phyloP scores from a whole-genome alignment of 1,139 yeast species.

The Hemisphaericaspora lyxosophila region DNA sequence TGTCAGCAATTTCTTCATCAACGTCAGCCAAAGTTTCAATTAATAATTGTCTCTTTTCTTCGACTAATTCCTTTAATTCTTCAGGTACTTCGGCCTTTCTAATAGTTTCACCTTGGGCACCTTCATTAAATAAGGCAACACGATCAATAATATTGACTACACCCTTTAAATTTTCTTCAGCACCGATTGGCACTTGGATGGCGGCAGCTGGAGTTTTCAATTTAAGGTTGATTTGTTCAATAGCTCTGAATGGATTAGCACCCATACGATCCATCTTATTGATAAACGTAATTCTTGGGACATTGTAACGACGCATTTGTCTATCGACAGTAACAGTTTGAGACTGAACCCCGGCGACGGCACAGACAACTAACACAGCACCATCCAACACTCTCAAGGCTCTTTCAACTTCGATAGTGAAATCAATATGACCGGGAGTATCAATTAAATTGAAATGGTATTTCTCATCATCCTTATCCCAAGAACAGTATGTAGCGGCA shows the following conservation, averaged over 20 bases:
- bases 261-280: conserved; percentile 99
- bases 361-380: conserved; percentile 97
- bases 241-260: conserved; percentile 92
- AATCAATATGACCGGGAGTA: conserved; percentile 98
- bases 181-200: conserved; percentile 94
- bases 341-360: conserved; percentile 96
- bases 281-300: conserved; percentile 92
- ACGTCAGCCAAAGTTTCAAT: conserved; percentile 96
- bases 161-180: conserved; percentile 81
- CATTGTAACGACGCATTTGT: conserved; percentile 97
- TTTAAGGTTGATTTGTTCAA: conserved; percentile 84
- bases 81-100: conserved; percentile 68
- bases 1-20: conserved; percentile 94
- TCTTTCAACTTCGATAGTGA: conserved; percentile 97
- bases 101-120: conserved; percentile 83
- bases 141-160: conserved; percentile 88
- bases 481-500: conserved; percentile 97
- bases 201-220: conserved; percentile 96
- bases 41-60: conserved; percentile 77
- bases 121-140: conserved; percentile 86
- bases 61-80: conserved; percentile 70
- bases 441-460: conserved; percentile 93
- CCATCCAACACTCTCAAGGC: conserved; percentile 96
- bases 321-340: conserved; percentile 98
- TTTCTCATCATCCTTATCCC: conserved; percentile 71